Base-by-base conservation (phyloP, 1,284 basidiomycete genomes). In the Microstroma glucosiphilum region DNA sequence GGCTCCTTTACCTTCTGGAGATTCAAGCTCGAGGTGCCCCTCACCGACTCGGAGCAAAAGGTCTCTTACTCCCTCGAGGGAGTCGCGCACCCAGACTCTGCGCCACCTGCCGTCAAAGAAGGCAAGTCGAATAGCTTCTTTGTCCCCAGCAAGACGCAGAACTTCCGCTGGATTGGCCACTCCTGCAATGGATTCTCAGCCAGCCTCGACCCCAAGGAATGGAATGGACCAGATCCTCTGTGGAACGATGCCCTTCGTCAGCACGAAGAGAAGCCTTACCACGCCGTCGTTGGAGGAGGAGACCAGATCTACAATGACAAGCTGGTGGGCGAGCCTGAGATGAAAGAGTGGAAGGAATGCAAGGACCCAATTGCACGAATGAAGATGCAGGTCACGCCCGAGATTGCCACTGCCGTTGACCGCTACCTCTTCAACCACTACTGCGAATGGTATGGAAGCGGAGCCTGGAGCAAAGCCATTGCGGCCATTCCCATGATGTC, bases 1-100 rank as follows among this genome's bases (percentile, higher is more conserved):
- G 82, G 90, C 15, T 88, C 88, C 0, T 91, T 85, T 76, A 91
- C 90, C 1, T 98, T 98, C 82, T 97, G 92, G 90, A 85, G 96
- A 60, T 97, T 97, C 82, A 84, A 89, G 78, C 86, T 97, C 60
- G 86, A 89, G 69, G 84, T 98, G 60, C 91, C 90, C 6, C 80
- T 97, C 8, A 83, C 84, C 4, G 80, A 83, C 8, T 81, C 83
- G 42, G 90, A 94, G 81, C 89, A 91, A 84, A 81, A 83, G n/a
- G 84, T 96, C 55, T 83, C 82, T 59, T 97, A 97, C 78, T 77
- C 71, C 43, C 67, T 82, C 63, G 79, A 80, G 48, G 77, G 73
- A 49, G 59, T 67, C 40, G 61, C 69, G 21, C 71, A 76, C 53
- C 66, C 67, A 57, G 56, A 67, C 46, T 68, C 69, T 21, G 51